Conservation (phyloP, 2,329 filamentous ascomycete genomes). For the Knufia petricola region DNA sequence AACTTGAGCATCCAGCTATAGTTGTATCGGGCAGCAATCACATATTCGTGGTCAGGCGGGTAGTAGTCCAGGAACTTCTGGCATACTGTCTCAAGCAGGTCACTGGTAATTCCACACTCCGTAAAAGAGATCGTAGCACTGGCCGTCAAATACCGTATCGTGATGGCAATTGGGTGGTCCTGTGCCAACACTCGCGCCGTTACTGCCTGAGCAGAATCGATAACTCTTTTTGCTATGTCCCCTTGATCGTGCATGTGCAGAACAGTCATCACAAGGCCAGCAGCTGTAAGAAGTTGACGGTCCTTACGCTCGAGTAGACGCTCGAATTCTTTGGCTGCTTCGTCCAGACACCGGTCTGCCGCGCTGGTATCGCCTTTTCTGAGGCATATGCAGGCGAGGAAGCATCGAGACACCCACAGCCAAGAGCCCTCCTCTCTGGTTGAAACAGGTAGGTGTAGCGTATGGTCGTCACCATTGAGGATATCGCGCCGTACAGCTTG, state of each 20-base stretch:
- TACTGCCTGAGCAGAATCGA: conserved; percentile 16
- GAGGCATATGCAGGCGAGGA: conserved; percentile 22
- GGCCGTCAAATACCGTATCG: conserved; percentile 18
- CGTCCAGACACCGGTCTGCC: conserved; percentile 15
- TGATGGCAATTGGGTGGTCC: conserved; percentile 16
- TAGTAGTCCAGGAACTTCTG: conserved; percentile 8
- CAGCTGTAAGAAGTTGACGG: conserved; percentile 9
- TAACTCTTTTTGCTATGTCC: conserved; percentile 16
- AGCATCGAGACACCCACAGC: conserved; percentile 23
- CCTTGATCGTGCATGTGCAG: conserved; percentile 21
- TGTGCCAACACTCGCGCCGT: conserved; percentile 13
- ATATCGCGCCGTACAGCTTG: conserved; percentile 4
- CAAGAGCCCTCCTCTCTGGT: conserved; percentile 20
- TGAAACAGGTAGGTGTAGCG: conserved; percentile 17
- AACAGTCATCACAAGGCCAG: conserved; percentile 14
- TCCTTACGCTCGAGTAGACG: conserved; percentile 18
- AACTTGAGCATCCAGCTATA: conserved; percentile 20
- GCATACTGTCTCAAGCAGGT: conserved; percentile 11
- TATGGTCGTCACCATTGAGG: conserved; percentile 9
- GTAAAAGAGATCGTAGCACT: conserved; percentile 13
- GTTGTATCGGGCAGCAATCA: conserved; percentile 20
- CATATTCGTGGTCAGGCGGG: conserved; percentile 5
- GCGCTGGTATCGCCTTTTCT: conserved; percentile 15
- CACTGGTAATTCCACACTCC: conserved; percentile 16
- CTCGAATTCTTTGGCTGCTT: conserved; percentile 20